Base-by-base conservation (phyloP, 2,329 filamentous ascomycete species). In the Pestalotiopsis sp. region DNA sequence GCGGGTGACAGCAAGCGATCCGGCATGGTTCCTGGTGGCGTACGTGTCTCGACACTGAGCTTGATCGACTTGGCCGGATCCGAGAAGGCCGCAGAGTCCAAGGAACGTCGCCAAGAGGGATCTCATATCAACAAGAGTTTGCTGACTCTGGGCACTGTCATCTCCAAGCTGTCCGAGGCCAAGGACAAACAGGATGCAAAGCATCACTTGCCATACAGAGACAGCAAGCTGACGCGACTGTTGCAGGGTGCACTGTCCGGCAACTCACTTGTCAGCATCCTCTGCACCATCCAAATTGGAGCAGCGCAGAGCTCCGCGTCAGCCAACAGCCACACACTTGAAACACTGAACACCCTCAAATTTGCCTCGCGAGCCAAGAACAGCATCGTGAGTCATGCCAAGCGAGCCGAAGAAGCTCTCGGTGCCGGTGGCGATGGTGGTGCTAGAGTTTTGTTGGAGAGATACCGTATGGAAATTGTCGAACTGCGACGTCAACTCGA, bases 51-150 rank as follows among this genome's bases (percentile, higher is more conserved):
- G 17, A 98, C 96, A 0, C 83, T 99, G 68, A 98, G 95, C 78
- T 83, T 99, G 78, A 99, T 99, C 72, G 96, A 99, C 87, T 84
- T 99, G 74, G 96, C 96, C 67, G 96, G 96, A 52, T 98, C 96
- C 0, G 96, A 99, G 79, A 94, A 95, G 81, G 96, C 96, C 56
- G 96, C 96, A 3, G 96, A 98, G 76, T 93, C 92, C 67, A 99
- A 98, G 79, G 96, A 98, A 82, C 90, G 96, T 66, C 89, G 96
- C 61, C 94, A 94, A 17, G 96, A 99, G 81, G 96, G 96, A 71
- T 95, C 95, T 13, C 96, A 99, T 78, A 99, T 99, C 83, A 99
- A 99, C 85, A 98, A 98, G 83, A 98, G 94, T 79, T 83, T 99
- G 76, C 89, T 99, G 69, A 99, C 96, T 0, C 85, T 99, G 3